Base-by-base conservation (phyloP, 305 asterid species). In the Solanum hybrid region DNA sequence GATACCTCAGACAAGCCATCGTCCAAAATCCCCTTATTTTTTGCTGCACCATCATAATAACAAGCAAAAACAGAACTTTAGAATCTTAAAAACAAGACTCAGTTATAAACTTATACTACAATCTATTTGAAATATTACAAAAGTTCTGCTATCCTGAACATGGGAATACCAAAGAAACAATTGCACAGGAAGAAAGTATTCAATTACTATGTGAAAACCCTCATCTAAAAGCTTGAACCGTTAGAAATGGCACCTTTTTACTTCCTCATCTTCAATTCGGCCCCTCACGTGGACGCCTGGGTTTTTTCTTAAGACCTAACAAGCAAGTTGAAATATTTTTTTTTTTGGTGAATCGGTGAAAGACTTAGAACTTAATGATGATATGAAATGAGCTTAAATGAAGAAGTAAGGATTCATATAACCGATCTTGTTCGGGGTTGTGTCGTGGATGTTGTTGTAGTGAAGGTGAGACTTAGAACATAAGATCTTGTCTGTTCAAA, bases 1-100 rank as follows among this genome's bases (percentile, higher is more conserved):
- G 95, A 89, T 84, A 90, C 79, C 94, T 93, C 95, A n/a, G 91
- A 87, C 89, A 89, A 80, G 31, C 94, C 93, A 91, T 94, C 96
- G 14, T 93, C 96, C 85, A 89, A 20, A 89, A 79, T 42, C 90
- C 93, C 98, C 90, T 92, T 94, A 90, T 88, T 93, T 76, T 95
- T 94, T 1, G 97, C 99, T 97, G 96, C 69, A 80, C 32, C 88
- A 90, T 27, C 88, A 81, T 51, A 51, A 89, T 72, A 89, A 89
- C 36, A 85, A 86, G n/a, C 42, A 90, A 42, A 76, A 81, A 12
- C 22, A 32, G 60, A 85, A 31, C 80, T 60, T 46, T 51, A 88
- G 85, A 51, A 46, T 29, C 75, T 51, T 51, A 84, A 51, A 10
- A 31, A 51, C 87, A 84, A 84, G 40, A 84, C 11, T 10, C 40